Percentiles rank a stretch among this genome's conserved stretches.
Conservation (phyloP, 2,329 filamentous ascomycete genomes). For the Raffaelea albimanens region DNA sequence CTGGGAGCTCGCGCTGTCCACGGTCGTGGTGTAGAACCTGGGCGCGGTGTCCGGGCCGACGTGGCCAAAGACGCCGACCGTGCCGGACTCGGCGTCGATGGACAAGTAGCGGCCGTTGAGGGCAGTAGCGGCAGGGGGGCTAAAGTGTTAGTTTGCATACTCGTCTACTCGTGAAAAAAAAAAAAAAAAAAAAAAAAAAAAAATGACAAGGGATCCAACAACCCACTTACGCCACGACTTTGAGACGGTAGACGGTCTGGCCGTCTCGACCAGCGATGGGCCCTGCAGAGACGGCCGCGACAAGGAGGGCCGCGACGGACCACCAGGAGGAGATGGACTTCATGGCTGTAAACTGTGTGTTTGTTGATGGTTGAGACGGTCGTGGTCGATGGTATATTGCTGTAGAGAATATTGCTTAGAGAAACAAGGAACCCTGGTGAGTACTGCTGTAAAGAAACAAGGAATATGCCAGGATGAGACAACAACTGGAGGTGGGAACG, state of each 20-base stretch:
- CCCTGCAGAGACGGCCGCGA: background rate
- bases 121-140: too few species aligned
- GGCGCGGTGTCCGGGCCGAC: slow-evolving; percentile 9
- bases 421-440: too few species aligned
- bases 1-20: background rate
- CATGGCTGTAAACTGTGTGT: too few species aligned
- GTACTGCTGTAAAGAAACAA: too few species aligned
- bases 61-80: slow-evolving; percentile 22
- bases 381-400: too few species aligned
- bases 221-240: slow-evolving; percentile 4
- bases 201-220: background rate
- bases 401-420: too few species aligned
- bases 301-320: background rate
- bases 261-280: background rate
- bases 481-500: too few species aligned
- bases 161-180: too few species aligned
- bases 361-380: too few species aligned
- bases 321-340: background rate
- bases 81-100: slow-evolving; percentile 17
- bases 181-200: too few species aligned
- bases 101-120: slow-evolving; percentile 24
- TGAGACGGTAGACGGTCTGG: slow-evolving; percentile 5
- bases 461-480: too few species aligned
- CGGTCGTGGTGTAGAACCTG: slow-evolving; percentile 21
- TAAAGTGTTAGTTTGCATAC: slow-evolving; percentile 1